phyloP scores from a whole-genome alignment of 768 basidiomycete species.

The Terana coerulea region DNA sequence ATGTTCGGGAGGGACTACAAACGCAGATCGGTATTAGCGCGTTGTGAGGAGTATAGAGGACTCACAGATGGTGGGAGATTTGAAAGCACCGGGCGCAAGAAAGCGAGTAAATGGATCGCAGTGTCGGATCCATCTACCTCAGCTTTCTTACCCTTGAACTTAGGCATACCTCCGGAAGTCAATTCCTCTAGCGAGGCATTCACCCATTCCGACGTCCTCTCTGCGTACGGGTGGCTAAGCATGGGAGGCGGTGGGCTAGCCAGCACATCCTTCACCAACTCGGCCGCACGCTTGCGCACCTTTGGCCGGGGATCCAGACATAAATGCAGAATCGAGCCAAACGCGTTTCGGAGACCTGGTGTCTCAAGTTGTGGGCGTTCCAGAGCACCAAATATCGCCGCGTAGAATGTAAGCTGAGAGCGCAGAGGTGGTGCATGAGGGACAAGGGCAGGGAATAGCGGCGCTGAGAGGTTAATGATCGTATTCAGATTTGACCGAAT shows the following conservation, averaged over 20 bases:
- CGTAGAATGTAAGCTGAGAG: conserved; percentile 80
- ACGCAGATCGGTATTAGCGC: too few relatives aligned
- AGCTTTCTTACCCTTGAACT: conserved; percentile 53
- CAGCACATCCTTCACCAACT: conserved; percentile 77
- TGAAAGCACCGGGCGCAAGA: conserved; percentile 59
- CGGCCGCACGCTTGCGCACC: conserved; percentile 87
- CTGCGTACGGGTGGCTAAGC: conserved; percentile 79
- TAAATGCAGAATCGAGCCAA: conserved; percentile 79
- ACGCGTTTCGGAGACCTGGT: conserved; percentile 71
- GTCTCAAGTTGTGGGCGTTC: conserved; percentile 68
- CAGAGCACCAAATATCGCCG: conserved; percentile 62
- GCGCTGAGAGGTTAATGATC: conserved; percentile 69
- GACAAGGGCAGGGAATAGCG: conserved; percentile 67
- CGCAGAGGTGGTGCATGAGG: conserved; percentile 75
- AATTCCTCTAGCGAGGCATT: conserved; percentile 63
- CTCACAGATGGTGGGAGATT: conserved; percentile 69
- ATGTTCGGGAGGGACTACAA: conserved; percentile 55
- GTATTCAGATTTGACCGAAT: conserved; percentile 72
- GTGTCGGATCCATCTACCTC: conserved; percentile 62
- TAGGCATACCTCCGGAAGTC: conserved; percentile 54
- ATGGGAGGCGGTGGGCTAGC: conserved; percentile 74
- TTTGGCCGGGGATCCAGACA: conserved; percentile 89
- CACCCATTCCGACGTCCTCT: conserved; percentile 78
- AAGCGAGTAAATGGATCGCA: conserved; percentile 74
- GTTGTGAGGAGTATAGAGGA: conserved; percentile 14